These are phyloP conservation scores for Aspergillus diversus DNA, from an alignment of 495 filamentous ascomycete species.

Conservation along the genomic window DNA sequence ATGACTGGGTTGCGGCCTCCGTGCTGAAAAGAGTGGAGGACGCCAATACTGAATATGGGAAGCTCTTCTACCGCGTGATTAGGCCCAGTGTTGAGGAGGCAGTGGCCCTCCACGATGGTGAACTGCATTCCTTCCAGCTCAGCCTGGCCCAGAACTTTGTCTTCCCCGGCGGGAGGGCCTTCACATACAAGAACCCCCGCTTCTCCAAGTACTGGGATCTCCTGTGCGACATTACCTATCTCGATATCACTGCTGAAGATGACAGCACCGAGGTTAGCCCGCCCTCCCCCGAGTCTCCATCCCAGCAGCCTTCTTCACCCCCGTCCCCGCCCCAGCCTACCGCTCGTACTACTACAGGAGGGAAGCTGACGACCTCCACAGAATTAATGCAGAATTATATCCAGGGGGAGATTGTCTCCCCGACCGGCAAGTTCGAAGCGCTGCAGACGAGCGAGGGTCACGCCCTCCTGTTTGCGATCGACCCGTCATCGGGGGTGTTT, in stretches of 20 bases:
- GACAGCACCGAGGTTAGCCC: too few relatives aligned
- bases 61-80: too few relatives aligned
- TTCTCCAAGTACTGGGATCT: slow-evolving; percentile 14
- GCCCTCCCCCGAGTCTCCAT: too few relatives aligned
- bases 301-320: too few relatives aligned
- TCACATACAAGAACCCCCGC: slow-evolving; percentile 8
- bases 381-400: slow-evolving; percentile 14
- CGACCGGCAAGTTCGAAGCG: slow-evolving; percentile 11
- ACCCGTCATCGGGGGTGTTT: background rate
- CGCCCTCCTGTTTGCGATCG: slow-evolving; percentile 7
- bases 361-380: slow-evolving; percentile 1
- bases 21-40: too few relatives aligned
- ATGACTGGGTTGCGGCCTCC: too few relatives aligned
- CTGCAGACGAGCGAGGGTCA: slow-evolving; percentile 7
- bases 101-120: too few relatives aligned
- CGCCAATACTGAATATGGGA: too few relatives aligned
- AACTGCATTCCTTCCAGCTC: too few relatives aligned
- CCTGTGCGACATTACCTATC: slow-evolving; percentile 8
- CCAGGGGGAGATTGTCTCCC: slow-evolving; percentile 3
- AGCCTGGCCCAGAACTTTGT: slow-evolving; percentile 7
- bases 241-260: background rate
- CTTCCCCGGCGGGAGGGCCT: slow-evolving; percentile 13
- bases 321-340: too few relatives aligned
- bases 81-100: too few relatives aligned
- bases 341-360: background rate